phyloP scores from a whole-genome alignment of 2,329 filamentous ascomycete species.

The Aureobasidium leucospermi region DNA sequence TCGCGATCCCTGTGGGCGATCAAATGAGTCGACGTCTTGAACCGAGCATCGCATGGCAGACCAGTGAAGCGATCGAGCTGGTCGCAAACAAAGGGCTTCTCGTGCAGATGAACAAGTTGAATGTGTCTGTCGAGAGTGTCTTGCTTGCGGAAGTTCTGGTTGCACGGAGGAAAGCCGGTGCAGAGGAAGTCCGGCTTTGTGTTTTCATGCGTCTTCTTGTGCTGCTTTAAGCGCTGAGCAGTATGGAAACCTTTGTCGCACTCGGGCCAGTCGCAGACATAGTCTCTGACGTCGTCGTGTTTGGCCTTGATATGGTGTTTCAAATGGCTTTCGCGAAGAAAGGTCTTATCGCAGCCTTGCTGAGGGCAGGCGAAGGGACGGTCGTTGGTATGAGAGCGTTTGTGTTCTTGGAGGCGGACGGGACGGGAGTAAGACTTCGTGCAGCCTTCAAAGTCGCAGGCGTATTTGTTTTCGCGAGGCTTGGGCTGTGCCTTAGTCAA shows the following conservation, averaged over 20 bases:
- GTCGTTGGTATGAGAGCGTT: slow-evolving; percentile 79
- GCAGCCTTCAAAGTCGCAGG: slow-evolving; percentile 68
- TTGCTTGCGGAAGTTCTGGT: slow-evolving; percentile 77
- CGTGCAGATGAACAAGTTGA: slow-evolving; percentile 63
- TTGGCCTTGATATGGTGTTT: slow-evolving; percentile 77
- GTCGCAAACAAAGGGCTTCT: slow-evolving; percentile 64
- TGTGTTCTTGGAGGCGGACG: slow-evolving; percentile 68
- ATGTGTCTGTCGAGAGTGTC: slow-evolving; percentile 80
- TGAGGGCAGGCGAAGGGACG: slow-evolving; percentile 68
- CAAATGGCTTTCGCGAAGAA: slow-evolving; percentile 79
- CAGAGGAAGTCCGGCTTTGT: slow-evolving; percentile 68
- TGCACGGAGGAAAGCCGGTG: slow-evolving; percentile 61
- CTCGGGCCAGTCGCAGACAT: slow-evolving; percentile 62
- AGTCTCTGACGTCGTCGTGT: slow-evolving; percentile 63
- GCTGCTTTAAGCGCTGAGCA: slow-evolving; percentile 66
- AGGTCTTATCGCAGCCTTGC: slow-evolving; percentile 69
- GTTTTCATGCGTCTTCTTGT: slow-evolving; percentile 66
- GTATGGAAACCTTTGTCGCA: slow-evolving; percentile 79
- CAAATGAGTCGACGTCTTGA: slow-evolving; percentile 65
- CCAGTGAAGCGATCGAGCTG: slow-evolving; percentile 48
- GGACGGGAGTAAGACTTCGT: slow-evolving; percentile 82
- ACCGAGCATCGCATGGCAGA: slow-evolving; percentile 57
- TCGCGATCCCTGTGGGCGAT: slow-evolving; percentile 62
- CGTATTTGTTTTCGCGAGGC: slow-evolving; percentile 64
- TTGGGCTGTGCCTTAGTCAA: slow-evolving; percentile 25